Base-by-base conservation (phyloP, 306 rosid species). In the Mimosa pudica region DNA sequence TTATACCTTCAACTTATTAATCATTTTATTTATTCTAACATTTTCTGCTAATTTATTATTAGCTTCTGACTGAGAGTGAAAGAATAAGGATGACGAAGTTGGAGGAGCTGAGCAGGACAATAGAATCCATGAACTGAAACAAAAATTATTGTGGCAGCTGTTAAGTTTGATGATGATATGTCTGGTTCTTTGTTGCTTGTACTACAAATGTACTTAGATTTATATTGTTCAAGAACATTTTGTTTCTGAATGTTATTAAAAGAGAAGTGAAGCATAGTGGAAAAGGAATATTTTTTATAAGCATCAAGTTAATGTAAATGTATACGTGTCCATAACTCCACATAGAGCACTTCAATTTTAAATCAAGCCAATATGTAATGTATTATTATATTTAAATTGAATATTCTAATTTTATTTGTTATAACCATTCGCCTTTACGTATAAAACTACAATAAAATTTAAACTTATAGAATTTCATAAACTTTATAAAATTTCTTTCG, bases 21-120 rank as follows among this genome's bases (percentile, higher is more conserved):
- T 8, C 13, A 12, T 49, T 54, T n/a, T 3, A 54, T 49, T 70
- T 9, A 49, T 14, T 61, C 10, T 30, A 65, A 52, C 17, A 33
- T 38, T 80, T 5, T 70, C 71, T 82, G 32, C 42, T 49, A 77
- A 78, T 63, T 79, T 72, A 47, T 82, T 64, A 65, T 73, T 85
- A 95, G 97, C 77, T 93, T 77, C 71, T 93, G 85, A 74, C 85
- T 6, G 96, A 91, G 88, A 93, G 98, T 86, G 99, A 95, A 80
- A 85, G 80, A 80, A 60, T 81, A 85, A 91, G 97, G 87, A 85
- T 88, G 94, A 87, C 84, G 77, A 93, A 93, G 85, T 85, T 95
- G 57, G 96, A 91, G 86, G 96, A 93, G 87, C 89, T 93, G 65
- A 87, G 88, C 88, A 93, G 86, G 87, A 88, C 61, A 58, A 69